Percentiles rank a stretch among this genome's conserved stretches.
Evolutionary conservation across 306 rosid species (phyloP).

Genomic region (Quercus gilva): DNA sequence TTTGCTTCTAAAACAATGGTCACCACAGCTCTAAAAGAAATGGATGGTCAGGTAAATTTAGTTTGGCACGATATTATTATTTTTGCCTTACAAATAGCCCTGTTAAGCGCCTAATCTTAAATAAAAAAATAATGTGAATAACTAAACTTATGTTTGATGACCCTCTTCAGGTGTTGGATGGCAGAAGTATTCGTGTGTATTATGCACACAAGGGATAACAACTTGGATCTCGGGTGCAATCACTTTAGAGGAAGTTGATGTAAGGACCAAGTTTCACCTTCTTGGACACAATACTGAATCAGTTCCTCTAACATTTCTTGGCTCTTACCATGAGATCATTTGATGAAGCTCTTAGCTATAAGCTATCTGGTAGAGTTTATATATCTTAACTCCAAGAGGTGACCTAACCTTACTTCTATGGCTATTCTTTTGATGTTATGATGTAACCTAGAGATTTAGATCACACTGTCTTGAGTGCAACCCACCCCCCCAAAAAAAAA

Average conservation of each 20-base stretch:
- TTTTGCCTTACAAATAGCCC: background rate
- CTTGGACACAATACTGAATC: background rate
- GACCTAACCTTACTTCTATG: background rate
- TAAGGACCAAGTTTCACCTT: background rate
- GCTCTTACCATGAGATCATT: background rate
- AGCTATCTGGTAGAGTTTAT: background rate
- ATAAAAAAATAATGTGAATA: background rate
- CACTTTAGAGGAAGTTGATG: background rate
- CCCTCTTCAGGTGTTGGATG: slow-evolving; percentile 47
- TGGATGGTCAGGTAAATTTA: too few species aligned
- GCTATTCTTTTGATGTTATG: background rate
- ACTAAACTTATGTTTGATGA: background rate
- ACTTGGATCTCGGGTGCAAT: background rate
- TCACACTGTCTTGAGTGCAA: background rate
- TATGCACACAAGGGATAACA: slow-evolving; percentile 37
- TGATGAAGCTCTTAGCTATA: background rate
- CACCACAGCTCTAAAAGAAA: too few species aligned
- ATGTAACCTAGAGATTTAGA: background rate
- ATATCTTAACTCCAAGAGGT: background rate
- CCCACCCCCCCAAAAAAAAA: too few species aligned
- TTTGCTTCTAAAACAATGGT: too few species aligned
- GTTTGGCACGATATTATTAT: background rate
- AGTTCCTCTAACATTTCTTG: background rate
- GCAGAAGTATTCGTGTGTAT: slow-evolving; percentile 51
- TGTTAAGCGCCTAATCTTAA: background rate